These are phyloP conservation scores for Aeschynomene evenia DNA, from an alignment of 306 rosid species.

Conservation along the genomic window DNA sequence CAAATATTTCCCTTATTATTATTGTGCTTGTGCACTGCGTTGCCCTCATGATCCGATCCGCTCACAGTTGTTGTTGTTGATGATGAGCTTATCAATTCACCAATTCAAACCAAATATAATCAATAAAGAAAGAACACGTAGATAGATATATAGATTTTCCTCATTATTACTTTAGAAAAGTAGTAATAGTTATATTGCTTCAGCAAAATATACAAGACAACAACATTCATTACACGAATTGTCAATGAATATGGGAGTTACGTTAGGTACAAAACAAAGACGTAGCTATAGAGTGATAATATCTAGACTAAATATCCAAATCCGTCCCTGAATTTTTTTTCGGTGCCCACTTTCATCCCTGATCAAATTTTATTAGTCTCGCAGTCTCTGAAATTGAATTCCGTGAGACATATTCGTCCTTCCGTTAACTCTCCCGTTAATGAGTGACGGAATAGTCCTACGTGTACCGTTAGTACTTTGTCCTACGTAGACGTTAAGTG, in stretches of 20 bases:
- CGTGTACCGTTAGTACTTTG: no score
- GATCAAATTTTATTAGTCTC: no score
- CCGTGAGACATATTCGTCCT: no score
- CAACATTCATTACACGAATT: neutral
- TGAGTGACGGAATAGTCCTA: no score
- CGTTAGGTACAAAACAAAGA: slow-evolving; percentile 30
- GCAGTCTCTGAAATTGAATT: no score
- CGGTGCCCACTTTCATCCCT: no score
- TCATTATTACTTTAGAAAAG: neutral
- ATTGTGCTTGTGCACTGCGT: neutral
- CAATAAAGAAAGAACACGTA: neutral
- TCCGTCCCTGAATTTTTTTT: no score
- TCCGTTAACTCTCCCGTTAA: no score
- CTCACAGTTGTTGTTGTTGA: slow-evolving; percentile 6
- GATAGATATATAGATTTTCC: neutral
- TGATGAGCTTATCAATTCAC: neutral
- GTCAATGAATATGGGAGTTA: slow-evolving; percentile 19
- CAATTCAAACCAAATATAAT: no score
- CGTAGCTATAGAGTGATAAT: slow-evolving; percentile 12
- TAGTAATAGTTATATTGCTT: neutral
- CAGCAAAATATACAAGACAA: slow-evolving; percentile 10
- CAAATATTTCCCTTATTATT: no score
- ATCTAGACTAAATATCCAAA: no score
- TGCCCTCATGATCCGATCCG: slow-evolving; percentile 1
- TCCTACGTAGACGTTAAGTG: no score